A percentile compares a stretch with the other conserved stretches of the same genome.
phyloP scores from a whole-genome alignment of 495 filamentous ascomycete species.

The Rostrohypoxylon terebratum region DNA sequence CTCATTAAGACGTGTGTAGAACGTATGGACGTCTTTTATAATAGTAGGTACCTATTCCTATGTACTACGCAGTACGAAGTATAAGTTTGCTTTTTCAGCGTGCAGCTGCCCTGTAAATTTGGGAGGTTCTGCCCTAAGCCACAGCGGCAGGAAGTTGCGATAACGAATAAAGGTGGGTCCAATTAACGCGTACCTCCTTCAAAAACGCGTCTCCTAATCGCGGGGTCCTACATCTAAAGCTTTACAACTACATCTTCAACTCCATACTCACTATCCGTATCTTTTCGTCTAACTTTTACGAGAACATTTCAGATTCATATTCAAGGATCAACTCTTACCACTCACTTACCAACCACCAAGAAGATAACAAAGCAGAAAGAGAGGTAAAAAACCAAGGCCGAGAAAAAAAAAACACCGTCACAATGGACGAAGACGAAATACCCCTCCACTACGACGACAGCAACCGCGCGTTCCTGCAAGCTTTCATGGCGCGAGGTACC shows the following conservation, averaged over 20 bases:
- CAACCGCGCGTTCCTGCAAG: slow-evolving; percentile 94
- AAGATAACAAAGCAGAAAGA: neutral
- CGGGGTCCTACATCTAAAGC: slow-evolving; percentile 20
- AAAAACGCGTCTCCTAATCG: slow-evolving; percentile 38
- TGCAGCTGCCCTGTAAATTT: neutral
- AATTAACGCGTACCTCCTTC: slow-evolving; percentile 39
- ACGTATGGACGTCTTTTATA: too few species aligned
- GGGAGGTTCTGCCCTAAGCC: neutral
- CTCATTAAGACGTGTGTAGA: too few species aligned
- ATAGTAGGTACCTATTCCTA: too few species aligned
- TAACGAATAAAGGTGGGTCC: slow-evolving; percentile 18
- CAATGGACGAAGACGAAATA: slow-evolving; percentile 42
- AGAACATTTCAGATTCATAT: neutral
- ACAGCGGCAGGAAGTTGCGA: neutral
- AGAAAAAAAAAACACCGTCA: neutral
- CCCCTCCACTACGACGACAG: slow-evolving; percentile 61
- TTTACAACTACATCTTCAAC: neutral
- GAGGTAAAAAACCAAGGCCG: neutral
- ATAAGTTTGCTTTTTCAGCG: too few species aligned
- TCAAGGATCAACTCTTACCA: neutral
- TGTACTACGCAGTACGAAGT: too few species aligned
- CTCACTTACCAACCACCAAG: neutral
- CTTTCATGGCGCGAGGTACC: slow-evolving; percentile 80
- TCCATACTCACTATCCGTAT: neutral
- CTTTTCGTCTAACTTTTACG: neutral